phyloP scores from a whole-genome alignment of 345 rosid species.

The Dimocarpus longan region DNA sequence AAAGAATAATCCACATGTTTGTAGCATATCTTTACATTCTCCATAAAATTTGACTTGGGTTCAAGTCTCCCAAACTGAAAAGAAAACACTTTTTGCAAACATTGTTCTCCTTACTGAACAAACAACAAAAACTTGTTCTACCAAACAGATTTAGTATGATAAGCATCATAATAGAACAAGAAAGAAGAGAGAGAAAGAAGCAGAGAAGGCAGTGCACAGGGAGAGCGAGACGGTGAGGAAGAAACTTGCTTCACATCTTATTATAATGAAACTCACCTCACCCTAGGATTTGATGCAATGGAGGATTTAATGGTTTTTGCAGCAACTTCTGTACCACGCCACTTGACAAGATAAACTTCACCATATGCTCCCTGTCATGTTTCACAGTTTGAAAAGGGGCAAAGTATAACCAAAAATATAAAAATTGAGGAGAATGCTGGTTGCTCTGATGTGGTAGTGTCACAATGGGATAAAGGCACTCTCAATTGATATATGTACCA shows the following conservation, averaged over 20 bases:
- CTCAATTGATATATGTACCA: constrained; percentile 11
- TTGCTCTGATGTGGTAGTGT: background rate
- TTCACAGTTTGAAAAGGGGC: constrained; percentile 11
- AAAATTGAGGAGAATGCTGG: constrained; percentile 1
- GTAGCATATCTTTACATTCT: background rate
- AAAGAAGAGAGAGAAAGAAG: background rate
- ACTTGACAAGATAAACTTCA: constrained; percentile 62
- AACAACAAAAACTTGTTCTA: background rate
- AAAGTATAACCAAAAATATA: constrained; percentile 2
- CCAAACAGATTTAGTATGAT: background rate
- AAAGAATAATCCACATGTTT: too few species aligned
- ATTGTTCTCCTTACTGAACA: background rate
- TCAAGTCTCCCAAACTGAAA: background rate
- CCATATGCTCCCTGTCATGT: constrained; percentile 56
- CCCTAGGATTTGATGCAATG: constrained; percentile 62
- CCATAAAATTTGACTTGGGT: background rate
- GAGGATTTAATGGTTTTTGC: constrained; percentile 71
- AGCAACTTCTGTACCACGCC: constrained; percentile 71
- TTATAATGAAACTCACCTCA: constrained; percentile 46
- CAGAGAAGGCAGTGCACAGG: background rate
- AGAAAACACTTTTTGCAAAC: background rate
- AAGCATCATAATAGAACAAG: background rate
- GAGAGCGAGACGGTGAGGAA: background rate
- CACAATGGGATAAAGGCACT: background rate
- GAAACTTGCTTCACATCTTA: background rate